These are phyloP conservation scores for Geranium brycei DNA, from an alignment of 345 rosid species.

Conservation along the genomic window DNA sequence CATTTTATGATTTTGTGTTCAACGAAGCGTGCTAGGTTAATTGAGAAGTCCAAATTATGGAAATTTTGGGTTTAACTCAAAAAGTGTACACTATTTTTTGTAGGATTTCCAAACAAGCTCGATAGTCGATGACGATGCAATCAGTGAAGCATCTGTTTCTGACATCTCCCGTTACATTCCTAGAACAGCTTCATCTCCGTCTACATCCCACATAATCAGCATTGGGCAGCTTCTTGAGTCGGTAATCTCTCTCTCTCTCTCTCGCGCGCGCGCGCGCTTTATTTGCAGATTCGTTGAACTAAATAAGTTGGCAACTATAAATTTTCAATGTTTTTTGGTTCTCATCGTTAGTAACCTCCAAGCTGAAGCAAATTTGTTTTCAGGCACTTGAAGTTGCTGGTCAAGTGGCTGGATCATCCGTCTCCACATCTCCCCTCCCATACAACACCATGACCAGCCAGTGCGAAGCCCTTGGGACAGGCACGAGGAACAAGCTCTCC, in stretches of 20 bases:
- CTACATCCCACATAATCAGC: slow-evolving; percentile 55
- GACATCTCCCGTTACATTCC: slow-evolving; percentile 41
- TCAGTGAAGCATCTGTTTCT: slow-evolving; percentile 62
- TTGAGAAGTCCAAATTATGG: background rate
- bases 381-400: slow-evolving; percentile 96
- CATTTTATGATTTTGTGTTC: background rate
- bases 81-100: background rate
- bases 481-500: slow-evolving; percentile 72
- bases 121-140: slow-evolving; percentile 51
- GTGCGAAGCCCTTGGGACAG: slow-evolving; percentile 78
- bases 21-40: background rate
- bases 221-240: slow-evolving; percentile 88
- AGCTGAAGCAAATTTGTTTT: slow-evolving; percentile 7
- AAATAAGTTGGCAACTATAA: no score
- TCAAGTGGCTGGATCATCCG: slow-evolving; percentile 73
- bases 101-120: slow-evolving; percentile 53
- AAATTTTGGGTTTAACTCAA: background rate
- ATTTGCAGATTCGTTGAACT: no score
- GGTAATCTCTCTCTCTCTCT: slow-evolving; percentile 26
- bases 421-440: slow-evolving; percentile 81
- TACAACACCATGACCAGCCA: slow-evolving; percentile 63
- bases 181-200: slow-evolving; percentile 51
- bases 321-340: no score
- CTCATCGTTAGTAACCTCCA: background rate
- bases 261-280: no score